phyloP scores from a whole-genome alignment of 2,329 filamentous ascomycete genomes.

The Neophaeococcomyces aloes region DNA sequence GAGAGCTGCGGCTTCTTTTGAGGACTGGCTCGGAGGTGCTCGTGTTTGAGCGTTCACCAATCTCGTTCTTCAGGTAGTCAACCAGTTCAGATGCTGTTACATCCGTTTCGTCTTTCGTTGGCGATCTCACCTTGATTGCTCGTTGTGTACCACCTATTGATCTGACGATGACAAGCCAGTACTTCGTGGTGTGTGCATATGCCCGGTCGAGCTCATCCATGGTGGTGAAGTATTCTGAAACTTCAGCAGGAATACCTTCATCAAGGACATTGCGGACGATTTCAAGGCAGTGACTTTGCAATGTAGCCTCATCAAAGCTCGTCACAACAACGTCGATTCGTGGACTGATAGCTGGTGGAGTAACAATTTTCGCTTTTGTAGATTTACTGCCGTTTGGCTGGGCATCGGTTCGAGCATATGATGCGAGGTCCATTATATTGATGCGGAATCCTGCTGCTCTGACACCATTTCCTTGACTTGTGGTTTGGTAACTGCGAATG shows the following conservation, averaged over 20 bases:
- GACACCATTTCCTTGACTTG: constrained; percentile 46
- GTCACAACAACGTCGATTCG: constrained; percentile 79
- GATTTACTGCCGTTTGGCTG: constrained; percentile 20
- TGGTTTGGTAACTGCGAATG: constrained; percentile 68
- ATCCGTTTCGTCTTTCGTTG: constrained; percentile 74
- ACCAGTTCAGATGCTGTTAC: constrained; percentile 62
- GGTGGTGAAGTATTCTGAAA: constrained; percentile 68
- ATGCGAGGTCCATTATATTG: constrained; percentile 17
- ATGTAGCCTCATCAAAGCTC: constrained; percentile 67
- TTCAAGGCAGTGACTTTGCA: constrained; percentile 66
- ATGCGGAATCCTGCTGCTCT: constrained; percentile 77
- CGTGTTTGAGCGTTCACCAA: constrained; percentile 61
- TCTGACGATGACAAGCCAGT: constrained; percentile 82
- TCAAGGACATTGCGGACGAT: constrained; percentile 71
- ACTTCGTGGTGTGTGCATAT: constrained; percentile 63
- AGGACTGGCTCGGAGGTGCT: constrained; percentile 33
- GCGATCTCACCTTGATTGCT: constrained; percentile 67
- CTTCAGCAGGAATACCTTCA: constrained; percentile 75
- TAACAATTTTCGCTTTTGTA: constrained; percentile 22
- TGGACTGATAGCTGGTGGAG: constrained; percentile 9
- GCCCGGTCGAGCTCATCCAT: constrained; percentile 61
- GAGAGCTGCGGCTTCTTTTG: constrained; percentile 29
- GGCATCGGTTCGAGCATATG: constrained; percentile 12
- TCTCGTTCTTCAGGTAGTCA: constrained; percentile 68
- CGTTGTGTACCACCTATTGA: constrained; percentile 32